A percentile compares a stretch with the other conserved stretches of the same genome.
phyloP scores from a whole-genome alignment of 179 eudicot species.

The Dionaea muscipula region DNA sequence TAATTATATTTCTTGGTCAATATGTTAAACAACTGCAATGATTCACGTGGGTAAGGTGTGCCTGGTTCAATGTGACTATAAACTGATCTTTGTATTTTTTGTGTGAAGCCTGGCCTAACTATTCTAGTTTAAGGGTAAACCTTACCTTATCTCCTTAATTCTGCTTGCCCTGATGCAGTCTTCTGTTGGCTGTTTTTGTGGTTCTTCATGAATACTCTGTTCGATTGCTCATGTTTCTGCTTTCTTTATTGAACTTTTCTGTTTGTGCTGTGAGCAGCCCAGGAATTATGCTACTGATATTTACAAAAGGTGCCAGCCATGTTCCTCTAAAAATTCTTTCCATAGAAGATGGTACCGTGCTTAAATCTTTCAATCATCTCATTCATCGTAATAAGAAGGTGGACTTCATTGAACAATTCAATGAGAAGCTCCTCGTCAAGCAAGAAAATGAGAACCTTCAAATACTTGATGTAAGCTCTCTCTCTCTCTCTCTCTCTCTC shows the following conservation, averaged over 20 bases:
- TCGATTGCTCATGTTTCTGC: background rate
- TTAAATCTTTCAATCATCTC: slow-evolving; percentile 80
- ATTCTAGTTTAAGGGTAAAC: too few relatives aligned
- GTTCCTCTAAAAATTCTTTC: slow-evolving; percentile 94
- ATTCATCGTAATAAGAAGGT: slow-evolving; percentile 89
- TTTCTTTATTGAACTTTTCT: background rate
- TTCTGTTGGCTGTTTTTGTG: too few relatives aligned
- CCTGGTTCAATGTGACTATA: too few relatives aligned
- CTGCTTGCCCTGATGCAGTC: too few relatives aligned
- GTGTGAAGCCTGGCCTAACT: too few relatives aligned
- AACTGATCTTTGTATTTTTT: too few relatives aligned
- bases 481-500: background rate
- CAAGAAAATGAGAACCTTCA: slow-evolving; percentile 94
- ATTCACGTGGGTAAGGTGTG: too few relatives aligned
- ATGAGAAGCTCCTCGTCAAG: slow-evolving; percentile 96
- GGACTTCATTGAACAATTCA: slow-evolving; percentile 93
- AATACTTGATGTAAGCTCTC: slow-evolving; percentile 69
- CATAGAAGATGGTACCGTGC: slow-evolving; percentile 94
- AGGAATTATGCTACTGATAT: slow-evolving; percentile 87
- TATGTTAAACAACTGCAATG: too few relatives aligned
- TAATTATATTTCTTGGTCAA: too few relatives aligned
- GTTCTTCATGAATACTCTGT: too few relatives aligned
- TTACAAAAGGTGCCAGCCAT: slow-evolving; percentile 46
- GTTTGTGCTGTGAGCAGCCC: slow-evolving; percentile 40
- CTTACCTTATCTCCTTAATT: too few relatives aligned